Percentiles rank a stretch among this genome's conserved stretches.
Evolutionary conservation across 345 rosid genomes (phyloP).

Genomic region (Gossypium raimondii): DNA sequence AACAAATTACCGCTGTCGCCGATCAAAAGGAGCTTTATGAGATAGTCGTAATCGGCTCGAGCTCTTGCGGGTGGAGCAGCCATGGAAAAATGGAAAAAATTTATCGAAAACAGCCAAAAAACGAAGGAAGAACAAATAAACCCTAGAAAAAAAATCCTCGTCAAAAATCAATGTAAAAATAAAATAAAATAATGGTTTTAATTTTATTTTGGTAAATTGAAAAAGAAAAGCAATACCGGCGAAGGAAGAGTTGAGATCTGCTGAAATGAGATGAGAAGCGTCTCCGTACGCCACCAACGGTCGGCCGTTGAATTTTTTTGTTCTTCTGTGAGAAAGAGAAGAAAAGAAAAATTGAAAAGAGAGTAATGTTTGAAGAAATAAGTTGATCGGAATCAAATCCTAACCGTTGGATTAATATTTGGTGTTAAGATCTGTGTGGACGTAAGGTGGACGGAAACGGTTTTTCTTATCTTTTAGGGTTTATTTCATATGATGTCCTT

Average conservation of each 20-base stretch:
- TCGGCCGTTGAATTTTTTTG: conserved; percentile 35
- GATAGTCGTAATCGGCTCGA: conserved; percentile 76
- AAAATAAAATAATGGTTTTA: not conserved
- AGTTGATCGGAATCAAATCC: not conserved
- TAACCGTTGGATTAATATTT: conserved; percentile 6
- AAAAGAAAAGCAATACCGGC: conserved; percentile 29
- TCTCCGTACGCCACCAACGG: conserved; percentile 38
- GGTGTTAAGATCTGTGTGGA: not conserved
- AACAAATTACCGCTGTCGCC: conserved; percentile 62
- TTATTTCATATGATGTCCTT: too few species aligned
- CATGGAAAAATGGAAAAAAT: conserved; percentile 31
- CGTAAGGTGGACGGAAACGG: not conserved
- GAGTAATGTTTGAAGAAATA: not conserved
- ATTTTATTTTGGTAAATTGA: not conserved
- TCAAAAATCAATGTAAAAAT: conserved; percentile 1
- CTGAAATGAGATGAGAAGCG: conserved; percentile 22
- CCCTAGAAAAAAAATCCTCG: conserved; percentile 11
- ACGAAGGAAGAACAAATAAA: not conserved
- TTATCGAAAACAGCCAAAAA: not conserved
- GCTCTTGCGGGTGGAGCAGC: conserved; percentile 79
- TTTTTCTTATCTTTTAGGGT: not conserved
- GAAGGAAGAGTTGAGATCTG: conserved; percentile 28
- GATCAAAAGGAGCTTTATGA: conserved; percentile 66
- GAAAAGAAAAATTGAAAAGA: not conserved
- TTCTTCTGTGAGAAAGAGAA: not conserved